Percentiles rank a stretch among this genome's conserved stretches.
These are phyloP conservation scores for Cicer bijugum DNA, from an alignment of 306 rosid species.

Conservation along the genomic window DNA sequence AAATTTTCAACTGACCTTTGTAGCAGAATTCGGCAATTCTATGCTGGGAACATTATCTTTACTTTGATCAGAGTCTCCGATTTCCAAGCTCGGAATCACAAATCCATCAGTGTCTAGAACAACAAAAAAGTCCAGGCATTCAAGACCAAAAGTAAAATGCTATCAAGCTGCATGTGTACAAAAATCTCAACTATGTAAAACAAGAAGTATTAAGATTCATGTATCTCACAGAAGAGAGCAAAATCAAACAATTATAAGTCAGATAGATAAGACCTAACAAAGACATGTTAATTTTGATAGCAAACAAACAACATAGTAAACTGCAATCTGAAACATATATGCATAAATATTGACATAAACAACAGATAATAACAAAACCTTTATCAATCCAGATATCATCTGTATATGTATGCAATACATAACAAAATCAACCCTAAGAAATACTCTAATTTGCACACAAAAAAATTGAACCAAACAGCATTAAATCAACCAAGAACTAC, in stretches of 20 bases:
- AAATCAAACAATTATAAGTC: slow-evolving; percentile 2
- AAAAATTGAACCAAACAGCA: slow-evolving; percentile 1
- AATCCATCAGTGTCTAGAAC: slow-evolving; percentile 86
- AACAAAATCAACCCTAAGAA: neutral
- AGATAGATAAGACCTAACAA: neutral
- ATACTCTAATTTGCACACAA: neutral
- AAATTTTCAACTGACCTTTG: slow-evolving; percentile 59
- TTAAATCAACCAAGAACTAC: neutral
- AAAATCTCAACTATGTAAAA: neutral
- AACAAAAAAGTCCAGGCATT: slow-evolving; percentile 31
- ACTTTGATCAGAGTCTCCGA: slow-evolving; percentile 57
- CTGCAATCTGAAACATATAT: neutral
- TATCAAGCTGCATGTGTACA: slow-evolving; percentile 14
- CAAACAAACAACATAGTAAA: slow-evolving; percentile 17
- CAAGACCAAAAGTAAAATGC: slow-evolving; percentile 12
- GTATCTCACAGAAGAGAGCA: slow-evolving; percentile 4
- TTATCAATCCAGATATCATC: neutral
- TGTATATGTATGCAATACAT: neutral
- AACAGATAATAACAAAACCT: neutral
- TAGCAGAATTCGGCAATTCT: slow-evolving; percentile 68
- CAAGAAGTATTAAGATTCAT: neutral
- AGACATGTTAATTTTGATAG: neutral
- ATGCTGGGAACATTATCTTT: slow-evolving; percentile 50
- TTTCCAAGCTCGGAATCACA: slow-evolving; percentile 93
- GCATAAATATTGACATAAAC: neutral